Base-by-base conservation (phyloP, 352 stramenopile genomes). In the Phytophthora brassicae region DNA sequence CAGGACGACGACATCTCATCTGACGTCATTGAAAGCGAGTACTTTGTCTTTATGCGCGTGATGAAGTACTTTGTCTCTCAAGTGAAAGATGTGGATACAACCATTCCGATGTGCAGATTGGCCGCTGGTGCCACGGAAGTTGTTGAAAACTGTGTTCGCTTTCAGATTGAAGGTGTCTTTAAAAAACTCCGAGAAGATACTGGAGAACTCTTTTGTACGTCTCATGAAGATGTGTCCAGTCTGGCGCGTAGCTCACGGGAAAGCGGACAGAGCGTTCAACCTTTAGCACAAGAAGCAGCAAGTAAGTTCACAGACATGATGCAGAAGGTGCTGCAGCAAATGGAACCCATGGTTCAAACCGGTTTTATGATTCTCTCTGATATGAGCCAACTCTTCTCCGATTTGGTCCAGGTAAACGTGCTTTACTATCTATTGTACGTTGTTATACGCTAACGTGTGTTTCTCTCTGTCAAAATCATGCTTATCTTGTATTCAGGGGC, bases 41-140 rank as follows among this genome's bases (percentile, higher is more conserved):
- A 93, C 41, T 81, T 88, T 58, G 76, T 89, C 29, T 75, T 95
- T 43, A 93, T 95, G 86, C 82, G 74, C 48, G 81, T 92, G 49
- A 74, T 95, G 45, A 90, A 92, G 56, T 60, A 82, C 38, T 92
- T 93, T 67, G 66, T 93, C 9, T 64, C 77, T 4, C 66, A 85
- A 58, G 80, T 90, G 42, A 79, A 82, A 35, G 59, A 75, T 29
- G 66, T 90, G 19, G 74, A 89, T 36, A 66, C 49, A 19, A 72
- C 82, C 17, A 75, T 90, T 17, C 84, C 82, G n/a, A 76, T 82
- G 16, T 86, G 73, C 23, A 61, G 72, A 14, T 46, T 90, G 11
- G 68, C 70, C n/a, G 57, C 60, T 38, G 68, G 61, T 20, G 81
- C 81, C 14, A 77, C 75, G 11, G 68, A 88, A 39, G 75, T 84